Percentiles rank a stretch among this genome's conserved stretches.
These are phyloP conservation scores for Talaromyces borbonicus DNA, from an alignment of 495 filamentous ascomycete genomes.

Conservation along the genomic window DNA sequence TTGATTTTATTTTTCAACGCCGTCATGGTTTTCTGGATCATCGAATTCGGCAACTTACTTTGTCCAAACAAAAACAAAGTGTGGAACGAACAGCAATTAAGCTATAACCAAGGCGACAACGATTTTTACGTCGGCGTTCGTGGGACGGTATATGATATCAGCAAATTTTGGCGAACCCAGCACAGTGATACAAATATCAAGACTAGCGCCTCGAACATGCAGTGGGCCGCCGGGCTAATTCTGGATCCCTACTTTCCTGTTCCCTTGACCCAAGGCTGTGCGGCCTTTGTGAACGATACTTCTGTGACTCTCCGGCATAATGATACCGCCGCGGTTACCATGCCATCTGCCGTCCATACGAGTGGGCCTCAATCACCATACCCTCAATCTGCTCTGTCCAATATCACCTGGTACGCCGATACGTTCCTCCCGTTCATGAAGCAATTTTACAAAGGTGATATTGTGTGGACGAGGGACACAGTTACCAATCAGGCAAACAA, in stretches of 20 bases:
- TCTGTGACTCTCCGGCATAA: slow-evolving; percentile 49
- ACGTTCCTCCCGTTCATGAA: slow-evolving; percentile 70
- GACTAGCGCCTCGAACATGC: slow-evolving; percentile 58
- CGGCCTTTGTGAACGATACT: slow-evolving; percentile 47
- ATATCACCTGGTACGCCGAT: slow-evolving; percentile 65
- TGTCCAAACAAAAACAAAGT: slow-evolving; percentile 90
- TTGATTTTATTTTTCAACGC: slow-evolving; percentile 79
- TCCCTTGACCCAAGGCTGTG: slow-evolving; percentile 67
- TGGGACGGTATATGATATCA: slow-evolving; percentile 87
- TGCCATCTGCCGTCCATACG: slow-evolving; percentile 48
- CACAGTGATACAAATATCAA: slow-evolving; percentile 62
- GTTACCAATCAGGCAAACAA: slow-evolving; percentile 49
- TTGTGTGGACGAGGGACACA: slow-evolving; percentile 58
- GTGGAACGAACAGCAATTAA: slow-evolving; percentile 67
- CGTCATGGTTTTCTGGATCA: slow-evolving; percentile 84
- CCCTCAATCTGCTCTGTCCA: slow-evolving; percentile 44
- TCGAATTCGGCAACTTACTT: slow-evolving; percentile 70
- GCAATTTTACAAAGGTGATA: slow-evolving; percentile 75
- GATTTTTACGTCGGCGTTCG: slow-evolving; percentile 86
- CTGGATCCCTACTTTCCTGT: slow-evolving; percentile 77
- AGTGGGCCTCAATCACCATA: slow-evolving; percentile 52
- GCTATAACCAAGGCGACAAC: slow-evolving; percentile 54
- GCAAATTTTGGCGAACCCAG: slow-evolving; percentile 71
- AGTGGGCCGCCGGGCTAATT: slow-evolving; percentile 63
- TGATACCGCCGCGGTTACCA: slow-evolving; percentile 39